phyloP scores from a whole-genome alignment of 2,329 filamentous ascomycete species.

The Ophioceras dolichostomum region DNA sequence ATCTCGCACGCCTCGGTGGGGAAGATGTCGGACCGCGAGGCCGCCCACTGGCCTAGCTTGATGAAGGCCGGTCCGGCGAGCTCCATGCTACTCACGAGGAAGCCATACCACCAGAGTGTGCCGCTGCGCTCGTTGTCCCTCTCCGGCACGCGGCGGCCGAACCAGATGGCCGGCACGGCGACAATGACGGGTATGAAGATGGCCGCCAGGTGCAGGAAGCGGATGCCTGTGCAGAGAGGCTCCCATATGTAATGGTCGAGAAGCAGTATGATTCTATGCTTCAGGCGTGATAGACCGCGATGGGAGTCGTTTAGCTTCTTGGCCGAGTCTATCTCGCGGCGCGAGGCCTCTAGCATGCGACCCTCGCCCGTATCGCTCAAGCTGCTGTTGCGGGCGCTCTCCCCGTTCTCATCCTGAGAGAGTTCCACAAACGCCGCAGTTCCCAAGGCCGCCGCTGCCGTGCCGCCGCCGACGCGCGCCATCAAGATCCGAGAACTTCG shows the following conservation, averaged over 20 bases:
- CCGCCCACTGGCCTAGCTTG: constrained; percentile 98
- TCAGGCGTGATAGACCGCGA: constrained; percentile 42
- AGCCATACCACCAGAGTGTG: constrained; percentile 88
- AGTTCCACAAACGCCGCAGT: constrained; percentile 46
- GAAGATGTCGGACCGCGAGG: constrained; percentile 92
- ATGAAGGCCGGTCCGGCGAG: constrained; percentile 91
- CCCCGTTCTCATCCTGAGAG: constrained; percentile 39
- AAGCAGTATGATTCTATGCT: constrained; percentile 50
- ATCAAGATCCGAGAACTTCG: too few species aligned
- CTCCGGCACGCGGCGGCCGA: constrained; percentile 52
- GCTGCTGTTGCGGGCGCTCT: constrained; percentile 27
- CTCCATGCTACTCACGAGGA: constrained; percentile 84
- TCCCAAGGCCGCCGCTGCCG: constrained; percentile 27
- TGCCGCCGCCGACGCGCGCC: neutral
- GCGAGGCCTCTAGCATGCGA: constrained; percentile 76
- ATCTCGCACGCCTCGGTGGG: constrained; percentile 81
- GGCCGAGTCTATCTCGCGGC: constrained; percentile 63
- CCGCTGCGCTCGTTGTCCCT: constrained; percentile 66
- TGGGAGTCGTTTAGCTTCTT: constrained; percentile 54
- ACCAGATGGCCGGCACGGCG: constrained; percentile 67
- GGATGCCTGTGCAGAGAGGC: constrained; percentile 71
- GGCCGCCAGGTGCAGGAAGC: constrained; percentile 75
- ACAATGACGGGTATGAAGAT: constrained; percentile 89
- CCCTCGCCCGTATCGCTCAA: constrained; percentile 55
- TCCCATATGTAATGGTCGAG: constrained; percentile 69